These are phyloP conservation scores for Pistacia atlantica DNA, from an alignment of 345 rosid genomes.

Conservation along the genomic window DNA sequence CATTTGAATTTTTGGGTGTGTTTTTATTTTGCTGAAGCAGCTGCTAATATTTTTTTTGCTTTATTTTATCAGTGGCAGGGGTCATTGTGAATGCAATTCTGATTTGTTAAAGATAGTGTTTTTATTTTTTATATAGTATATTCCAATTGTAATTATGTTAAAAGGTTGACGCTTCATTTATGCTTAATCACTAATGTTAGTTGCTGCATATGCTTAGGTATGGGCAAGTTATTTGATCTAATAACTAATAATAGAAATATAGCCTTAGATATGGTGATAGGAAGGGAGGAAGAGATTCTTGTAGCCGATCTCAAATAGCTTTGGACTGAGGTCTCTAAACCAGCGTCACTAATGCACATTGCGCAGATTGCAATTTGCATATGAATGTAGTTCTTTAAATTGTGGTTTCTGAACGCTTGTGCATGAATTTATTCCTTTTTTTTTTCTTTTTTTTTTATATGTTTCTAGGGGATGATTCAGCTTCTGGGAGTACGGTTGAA, in stretches of 20 bases:
- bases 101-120: background rate
- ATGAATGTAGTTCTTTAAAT: background rate
- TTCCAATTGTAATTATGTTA: background rate
- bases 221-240: background rate
- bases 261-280: background rate
- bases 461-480: slow-evolving; percentile 71
- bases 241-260: background rate
- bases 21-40: background rate
- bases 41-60: background rate
- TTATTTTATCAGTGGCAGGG: background rate
- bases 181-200: background rate
- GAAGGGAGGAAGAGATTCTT: background rate
- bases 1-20: background rate
- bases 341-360: background rate
- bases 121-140: background rate
- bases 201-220: background rate
- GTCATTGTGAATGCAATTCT: background rate
- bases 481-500: slow-evolving; percentile 52
- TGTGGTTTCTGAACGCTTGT: background rate
- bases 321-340: background rate
- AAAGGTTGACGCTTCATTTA: background rate
- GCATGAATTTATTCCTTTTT: background rate
- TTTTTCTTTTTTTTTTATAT: background rate
- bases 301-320: background rate
- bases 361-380: background rate